Conservation (phyloP, 23 red algal genomes). For the Gracilaria caudata region DNA sequence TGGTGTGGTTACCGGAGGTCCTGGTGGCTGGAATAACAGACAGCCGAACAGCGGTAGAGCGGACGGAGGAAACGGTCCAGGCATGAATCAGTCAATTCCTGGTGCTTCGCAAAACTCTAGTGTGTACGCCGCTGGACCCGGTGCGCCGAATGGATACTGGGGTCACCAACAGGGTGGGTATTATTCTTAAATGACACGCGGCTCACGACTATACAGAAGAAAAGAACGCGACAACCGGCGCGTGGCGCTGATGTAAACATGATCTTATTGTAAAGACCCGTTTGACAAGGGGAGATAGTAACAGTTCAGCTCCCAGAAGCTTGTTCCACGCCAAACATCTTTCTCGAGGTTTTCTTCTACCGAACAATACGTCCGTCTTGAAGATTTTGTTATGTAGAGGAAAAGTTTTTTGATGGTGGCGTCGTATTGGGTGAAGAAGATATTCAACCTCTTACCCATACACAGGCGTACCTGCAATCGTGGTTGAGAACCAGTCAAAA, state of each 20-base stretch:
- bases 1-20: slow-evolving; percentile 16
- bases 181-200: slow-evolving; percentile 9
- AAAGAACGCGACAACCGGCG: slow-evolving; percentile 14
- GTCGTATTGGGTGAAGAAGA: too few species aligned
- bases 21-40: slow-evolving; percentile 47
- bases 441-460: too few species aligned
- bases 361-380: too few species aligned
- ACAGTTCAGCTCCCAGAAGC: background rate
- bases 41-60: slow-evolving; percentile 33
- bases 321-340: background rate
- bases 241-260: slow-evolving; percentile 22
- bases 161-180: slow-evolving; percentile 43
- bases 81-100: slow-evolving; percentile 13
- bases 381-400: too few species aligned
- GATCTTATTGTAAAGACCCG: slow-evolving; percentile 27
- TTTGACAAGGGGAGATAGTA: background rate
- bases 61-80: slow-evolving; percentile 38
- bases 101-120: slow-evolving; percentile 46
- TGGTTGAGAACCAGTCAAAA: too few species aligned
- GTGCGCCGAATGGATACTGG: slow-evolving; percentile 57
- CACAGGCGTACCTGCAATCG: too few species aligned
- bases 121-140: slow-evolving; percentile 47
- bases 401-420: too few species aligned
- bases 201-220: background rate
- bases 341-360: too few species aligned